Conservation (phyloP, 495 filamentous ascomycete species). For the Neurospora sp. region DNA sequence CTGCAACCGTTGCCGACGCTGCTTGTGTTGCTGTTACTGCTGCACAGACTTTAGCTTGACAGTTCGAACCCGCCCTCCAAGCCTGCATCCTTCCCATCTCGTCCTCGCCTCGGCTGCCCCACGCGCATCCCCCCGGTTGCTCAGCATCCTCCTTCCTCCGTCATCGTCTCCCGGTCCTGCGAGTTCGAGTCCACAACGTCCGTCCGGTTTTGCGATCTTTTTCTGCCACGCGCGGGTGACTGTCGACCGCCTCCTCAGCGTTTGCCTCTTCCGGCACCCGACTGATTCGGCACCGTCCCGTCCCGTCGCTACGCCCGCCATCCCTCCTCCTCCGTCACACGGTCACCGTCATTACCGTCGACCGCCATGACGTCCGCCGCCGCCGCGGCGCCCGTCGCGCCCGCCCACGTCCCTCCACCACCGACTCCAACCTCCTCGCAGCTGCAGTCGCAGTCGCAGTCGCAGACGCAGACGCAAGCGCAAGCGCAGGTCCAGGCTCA, state of each 20-base stretch:
- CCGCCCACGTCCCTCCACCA: conserved; percentile 7
- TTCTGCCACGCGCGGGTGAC: not conserved
- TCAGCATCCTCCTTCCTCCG: not conserved
- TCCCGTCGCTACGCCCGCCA: not conserved
- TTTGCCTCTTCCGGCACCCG: not conserved
- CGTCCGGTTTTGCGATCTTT: not conserved
- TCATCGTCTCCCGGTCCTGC: not conserved
- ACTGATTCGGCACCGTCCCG: not conserved
- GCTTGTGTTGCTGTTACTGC: not conserved
- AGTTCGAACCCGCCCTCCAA: not conserved
- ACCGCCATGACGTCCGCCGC: conserved; percentile 22
- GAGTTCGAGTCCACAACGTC: not conserved
- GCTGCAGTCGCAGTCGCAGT: conserved; percentile 8
- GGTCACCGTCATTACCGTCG: not conserved
- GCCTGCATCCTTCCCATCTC: not conserved
- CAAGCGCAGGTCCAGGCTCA: not conserved
- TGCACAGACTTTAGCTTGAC: not conserved
- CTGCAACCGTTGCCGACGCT: not conserved
- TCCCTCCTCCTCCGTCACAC: not conserved
- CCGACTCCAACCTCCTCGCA: conserved; percentile 13
- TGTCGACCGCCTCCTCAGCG: not conserved
- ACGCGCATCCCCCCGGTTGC: not conserved
- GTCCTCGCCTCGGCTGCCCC: conserved; percentile 1
- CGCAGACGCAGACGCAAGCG: conserved; percentile 4
- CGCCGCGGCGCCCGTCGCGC: conserved; percentile 9